Evolutionary conservation across 2,329 filamentous ascomycete genomes (phyloP), one percentile per base, ranked within the genome.

Genomic region (Rhinocladiella mackenziei): DNA sequence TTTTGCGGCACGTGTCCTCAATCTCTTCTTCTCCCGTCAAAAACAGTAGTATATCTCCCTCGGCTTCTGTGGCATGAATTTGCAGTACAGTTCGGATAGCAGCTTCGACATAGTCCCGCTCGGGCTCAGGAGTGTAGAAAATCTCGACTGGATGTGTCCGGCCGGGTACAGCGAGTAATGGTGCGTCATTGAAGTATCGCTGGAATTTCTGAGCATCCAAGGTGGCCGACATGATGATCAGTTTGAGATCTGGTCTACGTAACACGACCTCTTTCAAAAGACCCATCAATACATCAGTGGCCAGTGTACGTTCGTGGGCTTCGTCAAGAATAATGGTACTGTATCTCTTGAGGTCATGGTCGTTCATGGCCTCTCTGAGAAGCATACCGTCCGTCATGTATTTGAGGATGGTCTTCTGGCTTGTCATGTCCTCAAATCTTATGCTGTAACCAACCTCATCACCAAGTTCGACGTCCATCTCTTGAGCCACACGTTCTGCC

Each of bases 331-430:
- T 97, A 63, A 98, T 97, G 60, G 87, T 94, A 73, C 88, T 92
- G 71, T 98, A 98, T 42, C 89, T 85, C 38, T 78, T 83, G 69
- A 98, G 80, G 58, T 94, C 79, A 61, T 89, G 86, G 65, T 98
- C 92, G 67, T 96, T 83, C 83, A 98, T 94, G 45, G 92, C 89
- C 69, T 98, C 92, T 61, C 92, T 77, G 61, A 97, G 76, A 60
- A 98, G 81, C 84, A 98, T 97, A 79, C 94, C 94, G 62, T 98
- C 92, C 32, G 94, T 98, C 92, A 98, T 98, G 74, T 98, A 98
- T 74, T 98, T 98, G 63, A 98, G 79, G 50, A 94, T 80, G 1
- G 92, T 98, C 66, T 86, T 89, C 45, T 81, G 80, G 38, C 85
- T 79, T 1, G 92, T 97, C 71, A 82, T 86, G 65, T 98, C 92